phyloP scores from a whole-genome alignment of 2,329 filamentous ascomycete genomes.

The Botrytis tulipae region DNA sequence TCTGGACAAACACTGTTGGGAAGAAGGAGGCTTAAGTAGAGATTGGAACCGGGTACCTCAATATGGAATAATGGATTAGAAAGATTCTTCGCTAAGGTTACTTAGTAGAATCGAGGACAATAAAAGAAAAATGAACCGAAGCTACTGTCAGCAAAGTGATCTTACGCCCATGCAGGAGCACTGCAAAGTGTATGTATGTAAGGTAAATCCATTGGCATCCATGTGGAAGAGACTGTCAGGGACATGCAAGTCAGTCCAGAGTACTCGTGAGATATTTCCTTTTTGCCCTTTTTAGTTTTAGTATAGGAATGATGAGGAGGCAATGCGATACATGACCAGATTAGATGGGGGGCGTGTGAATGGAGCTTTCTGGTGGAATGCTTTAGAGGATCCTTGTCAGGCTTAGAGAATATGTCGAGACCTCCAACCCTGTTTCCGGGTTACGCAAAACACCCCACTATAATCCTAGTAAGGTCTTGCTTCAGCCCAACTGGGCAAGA shows the following conservation, averaged over 20 bases:
- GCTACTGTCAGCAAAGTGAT: conserved; percentile 21
- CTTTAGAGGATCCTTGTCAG: not conserved
- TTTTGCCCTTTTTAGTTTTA: conserved; percentile 5
- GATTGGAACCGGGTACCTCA: not conserved
- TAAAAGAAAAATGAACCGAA: not conserved
- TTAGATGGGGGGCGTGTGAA: not conserved
- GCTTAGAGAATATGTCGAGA: conserved; percentile 10
- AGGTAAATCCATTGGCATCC: conserved; percentile 3
- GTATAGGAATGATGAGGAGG: not conserved
- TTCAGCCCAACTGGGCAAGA: conserved; percentile 19
- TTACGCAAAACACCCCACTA: conserved; percentile 19
- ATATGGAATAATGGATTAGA: not conserved
- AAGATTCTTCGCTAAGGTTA: not conserved
- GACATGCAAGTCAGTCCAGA: conserved; percentile 8
- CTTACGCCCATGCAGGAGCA: conserved; percentile 20
- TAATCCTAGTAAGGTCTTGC: conserved; percentile 15
- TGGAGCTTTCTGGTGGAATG: not conserved
- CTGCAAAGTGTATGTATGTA: not conserved
- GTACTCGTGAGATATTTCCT: not conserved
- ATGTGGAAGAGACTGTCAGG: conserved; percentile 20
- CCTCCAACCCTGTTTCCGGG: conserved; percentile 12
- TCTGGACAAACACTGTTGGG: conserved; percentile 16
- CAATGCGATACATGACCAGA: not conserved
- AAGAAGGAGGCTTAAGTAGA: conserved; percentile 24
- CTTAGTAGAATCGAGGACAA: conserved; percentile 4